Base-by-base conservation (phyloP, 2,329 filamentous ascomycete species). In the Fusarium sp. region DNA sequence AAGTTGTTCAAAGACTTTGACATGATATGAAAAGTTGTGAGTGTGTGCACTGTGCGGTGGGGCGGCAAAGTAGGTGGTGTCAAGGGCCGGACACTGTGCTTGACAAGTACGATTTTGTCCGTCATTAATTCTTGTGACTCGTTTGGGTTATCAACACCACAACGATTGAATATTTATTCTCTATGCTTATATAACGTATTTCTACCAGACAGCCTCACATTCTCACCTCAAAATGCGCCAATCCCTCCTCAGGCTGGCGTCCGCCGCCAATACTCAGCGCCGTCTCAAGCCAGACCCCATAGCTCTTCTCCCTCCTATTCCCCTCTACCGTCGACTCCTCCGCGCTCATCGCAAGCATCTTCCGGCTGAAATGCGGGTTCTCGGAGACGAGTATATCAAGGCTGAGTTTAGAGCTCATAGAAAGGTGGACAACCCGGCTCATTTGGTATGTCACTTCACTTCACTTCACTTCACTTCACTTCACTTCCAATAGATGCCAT, bases 331-430 rank as follows among this genome's bases (percentile, higher is more conserved):
- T 58, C 88, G 95, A 32, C 80, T 99, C 25, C 82, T 99, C 28
- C 89, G 95, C 65, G 88, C 91, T 5, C 95, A 99, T 78, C 87
- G 95, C 67, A 92, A 89, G 72, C 85, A 90, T 70, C 80, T 99
- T 9, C 88, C 89, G 0, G 70, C 78, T 2, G 90, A 97, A 51
- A 86, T 88, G 88, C 88, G 95, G 32, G 55, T 96, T 5, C 79
- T 99, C 7, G 95, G 95, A 5, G 95, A 99, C 73, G 87, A 93
- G 75, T 99, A 98, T 77, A 83, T 98, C 75, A 97, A 96, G 79
- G 86, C 88, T 41, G 95, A 99, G 79, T 99, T 98, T 70, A 85
- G 92, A 58, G 90, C 91, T 1, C 95, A 98, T 73, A 85, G 85
- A 58, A 83, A 87, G 31, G 86, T 96, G 44, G 94, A 98, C 58